phyloP scores from a whole-genome alignment of 164 flowering plant species.

The Warburgia ugandensis region DNA sequence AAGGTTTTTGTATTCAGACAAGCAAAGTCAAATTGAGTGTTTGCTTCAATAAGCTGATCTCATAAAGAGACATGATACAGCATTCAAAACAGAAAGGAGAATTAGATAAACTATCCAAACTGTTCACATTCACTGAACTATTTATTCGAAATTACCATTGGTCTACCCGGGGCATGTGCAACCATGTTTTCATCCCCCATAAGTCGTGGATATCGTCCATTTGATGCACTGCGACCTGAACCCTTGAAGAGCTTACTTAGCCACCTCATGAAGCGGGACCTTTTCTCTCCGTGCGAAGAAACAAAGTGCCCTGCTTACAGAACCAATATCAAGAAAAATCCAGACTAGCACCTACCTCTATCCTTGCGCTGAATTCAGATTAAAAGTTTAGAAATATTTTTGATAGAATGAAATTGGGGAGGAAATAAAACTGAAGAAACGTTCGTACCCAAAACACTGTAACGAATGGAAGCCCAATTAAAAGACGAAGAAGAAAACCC shows the following conservation, averaged over 20 bases:
- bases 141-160: constrained; percentile 34
- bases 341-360: not conserved
- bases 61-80: not conserved
- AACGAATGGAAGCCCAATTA: too few relatives aligned
- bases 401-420: too few relatives aligned
- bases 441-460: too few relatives aligned
- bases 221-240: constrained; percentile 18
- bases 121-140: not conserved
- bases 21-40: not conserved
- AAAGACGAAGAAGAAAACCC: too few relatives aligned
- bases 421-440: too few relatives aligned
- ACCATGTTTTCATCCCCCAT: constrained; percentile 69
- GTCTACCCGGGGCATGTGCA: constrained; percentile 54
- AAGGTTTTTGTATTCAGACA: not conserved
- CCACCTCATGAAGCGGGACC: constrained; percentile 81
- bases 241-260: constrained; percentile 68
- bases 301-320: constrained; percentile 42
- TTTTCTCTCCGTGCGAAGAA: constrained; percentile 52
- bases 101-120: not conserved
- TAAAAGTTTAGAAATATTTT: too few relatives aligned
- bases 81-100: not conserved
- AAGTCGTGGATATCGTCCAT: constrained; percentile 41
- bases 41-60: not conserved
- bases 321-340: not conserved
- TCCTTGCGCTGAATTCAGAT: too few relatives aligned